Percentiles rank a stretch among this genome's conserved stretches.
Evolutionary conservation across 495 filamentous ascomycete species (phyloP).

Genomic region (Usnea hakonensis): DNA sequence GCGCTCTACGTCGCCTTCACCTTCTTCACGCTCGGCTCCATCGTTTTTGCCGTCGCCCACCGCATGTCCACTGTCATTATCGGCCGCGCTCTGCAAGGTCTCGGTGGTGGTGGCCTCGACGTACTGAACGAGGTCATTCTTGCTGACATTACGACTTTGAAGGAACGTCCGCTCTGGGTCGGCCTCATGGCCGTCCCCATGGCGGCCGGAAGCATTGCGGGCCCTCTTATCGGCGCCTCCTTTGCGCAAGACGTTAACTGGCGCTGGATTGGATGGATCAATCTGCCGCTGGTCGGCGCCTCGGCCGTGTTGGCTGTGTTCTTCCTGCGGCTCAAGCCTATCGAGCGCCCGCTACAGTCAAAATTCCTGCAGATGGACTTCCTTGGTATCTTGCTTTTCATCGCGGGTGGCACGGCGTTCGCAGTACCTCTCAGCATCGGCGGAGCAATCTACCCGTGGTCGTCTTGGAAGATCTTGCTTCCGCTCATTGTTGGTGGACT

Average conservation of each 20-base stretch:
- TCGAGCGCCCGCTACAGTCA: conserved; percentile 19
- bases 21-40: conserved; percentile 27
- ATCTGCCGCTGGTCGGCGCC: conserved; percentile 30
- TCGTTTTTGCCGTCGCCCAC: conserved; percentile 24
- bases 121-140: conserved; percentile 18
- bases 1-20: conserved; percentile 23
- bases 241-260: conserved; percentile 26
- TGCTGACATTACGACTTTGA: conserved; percentile 20
- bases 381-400: conserved; percentile 23
- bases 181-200: conserved; percentile 29
- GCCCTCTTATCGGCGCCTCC: conserved; percentile 13
- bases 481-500: conserved; percentile 33
- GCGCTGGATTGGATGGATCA: conserved; percentile 41
- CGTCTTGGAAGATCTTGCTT: conserved; percentile 32
- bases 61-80: conserved; percentile 24
- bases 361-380: conserved; percentile 26
- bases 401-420: conserved; percentile 27
- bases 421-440: conserved; percentile 39
- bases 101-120: conserved; percentile 27
- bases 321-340: conserved; percentile 29
- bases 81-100: conserved; percentile 28
- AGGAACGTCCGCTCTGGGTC: conserved; percentile 32
- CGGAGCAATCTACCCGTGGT: conserved; percentile 36
- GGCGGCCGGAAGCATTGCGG: conserved; percentile 12
- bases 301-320: conserved; percentile 24